Evolutionary conservation across 2,329 filamentous ascomycete species (phyloP).

Genomic region (Penicillium rolfsii): DNA sequence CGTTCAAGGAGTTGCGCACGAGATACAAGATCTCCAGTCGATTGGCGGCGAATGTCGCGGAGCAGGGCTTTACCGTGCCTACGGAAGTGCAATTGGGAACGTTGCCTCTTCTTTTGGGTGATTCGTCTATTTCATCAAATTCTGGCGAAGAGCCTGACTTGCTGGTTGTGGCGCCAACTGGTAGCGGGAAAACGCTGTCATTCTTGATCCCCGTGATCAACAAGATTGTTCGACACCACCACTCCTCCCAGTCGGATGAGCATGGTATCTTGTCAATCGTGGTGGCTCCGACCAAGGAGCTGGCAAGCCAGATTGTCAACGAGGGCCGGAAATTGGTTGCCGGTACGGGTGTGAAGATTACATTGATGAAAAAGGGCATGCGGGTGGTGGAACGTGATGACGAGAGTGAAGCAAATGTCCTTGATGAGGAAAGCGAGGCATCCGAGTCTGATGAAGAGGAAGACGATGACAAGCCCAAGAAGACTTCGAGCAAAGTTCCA

Average conservation of each 20-base stretch:
- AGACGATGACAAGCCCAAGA: conserved; percentile 29
- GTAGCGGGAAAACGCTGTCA: conserved; percentile 93
- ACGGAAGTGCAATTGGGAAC: conserved; percentile 93
- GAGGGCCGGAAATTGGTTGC: conserved; percentile 81
- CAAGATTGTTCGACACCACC: conserved; percentile 62
- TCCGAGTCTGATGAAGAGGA: conserved; percentile 46
- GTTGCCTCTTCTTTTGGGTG: conserved; percentile 72
- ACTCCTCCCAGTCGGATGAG: conserved; percentile 55
- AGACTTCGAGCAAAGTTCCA: conserved; percentile 44
- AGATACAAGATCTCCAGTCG: conserved; percentile 74
- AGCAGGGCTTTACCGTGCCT: conserved; percentile 83
- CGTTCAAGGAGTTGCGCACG: conserved; percentile 72
- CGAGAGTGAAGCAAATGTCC: conserved; percentile 44
- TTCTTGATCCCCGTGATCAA: conserved; percentile 89
- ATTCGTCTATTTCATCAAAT: conserved; percentile 46
- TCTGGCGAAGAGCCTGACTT: conserved; percentile 65
- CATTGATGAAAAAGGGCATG: conserved; percentile 86
- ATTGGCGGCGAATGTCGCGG: conserved; percentile 75
- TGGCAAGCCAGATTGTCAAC: conserved; percentile 77
- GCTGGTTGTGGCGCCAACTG: conserved; percentile 87
- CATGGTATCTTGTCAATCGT: conserved; percentile 70
- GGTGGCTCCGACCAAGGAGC: conserved; percentile 77
- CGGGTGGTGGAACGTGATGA: conserved; percentile 58
- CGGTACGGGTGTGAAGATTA: conserved; percentile 77
- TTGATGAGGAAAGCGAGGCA: conserved; percentile 44